Evolutionary conservation across 2,329 filamentous ascomycete species (phyloP), one percentile per base, ranked within the genome.

Genomic region (Sporothrix schenckii): DNA sequence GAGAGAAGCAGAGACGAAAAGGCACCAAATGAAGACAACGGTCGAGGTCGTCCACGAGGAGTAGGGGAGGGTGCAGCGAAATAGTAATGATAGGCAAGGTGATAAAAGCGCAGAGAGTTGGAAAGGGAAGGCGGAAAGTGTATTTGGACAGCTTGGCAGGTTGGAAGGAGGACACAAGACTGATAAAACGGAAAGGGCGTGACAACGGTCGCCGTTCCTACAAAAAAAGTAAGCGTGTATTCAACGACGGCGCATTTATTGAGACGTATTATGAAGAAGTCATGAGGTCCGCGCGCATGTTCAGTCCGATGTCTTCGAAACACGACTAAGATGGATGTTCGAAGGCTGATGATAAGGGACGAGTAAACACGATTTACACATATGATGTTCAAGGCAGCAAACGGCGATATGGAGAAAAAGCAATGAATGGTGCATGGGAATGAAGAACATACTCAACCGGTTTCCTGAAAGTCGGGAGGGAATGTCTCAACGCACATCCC

Each of bases 401-500:
- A 27, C 5, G 10, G n/a, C 58, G 39, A n/a, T n/a, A n/a, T n/a
- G 49, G 24, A 5, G 58, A 24, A n/a, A 47, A 5, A 30, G n/a
- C 6, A 24, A 49, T 30, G 14, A 21, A 52, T n/a, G 16, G 5
- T 9, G 41, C 30, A 54, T 39, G 34, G 56, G n/a, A 49, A 53
- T 16, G 39, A 24, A 61, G 66, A n/a, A 70, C 68, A 69, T 69
- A 73, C 70, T 70, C 61, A 41, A 56, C 69, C 69, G 44, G 52
- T 56, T 53, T 68, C 50, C 60, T 68, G 41, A 24, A 7, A 65
- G 66, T 14, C 65, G 65, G 47, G 34, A 39, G 49, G 16, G 53
- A 16, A 14, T 30, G 60, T 44, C 53, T 67, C 68, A 68, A 71
- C 61, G 53, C 69, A 68, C 68, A 72, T 73, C 49, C 69, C 69